A percentile compares a stretch with the other conserved stretches of the same genome.
phyloP scores from a whole-genome alignment of 805 yeast species.

The Metschnikowia cubensis region DNA sequence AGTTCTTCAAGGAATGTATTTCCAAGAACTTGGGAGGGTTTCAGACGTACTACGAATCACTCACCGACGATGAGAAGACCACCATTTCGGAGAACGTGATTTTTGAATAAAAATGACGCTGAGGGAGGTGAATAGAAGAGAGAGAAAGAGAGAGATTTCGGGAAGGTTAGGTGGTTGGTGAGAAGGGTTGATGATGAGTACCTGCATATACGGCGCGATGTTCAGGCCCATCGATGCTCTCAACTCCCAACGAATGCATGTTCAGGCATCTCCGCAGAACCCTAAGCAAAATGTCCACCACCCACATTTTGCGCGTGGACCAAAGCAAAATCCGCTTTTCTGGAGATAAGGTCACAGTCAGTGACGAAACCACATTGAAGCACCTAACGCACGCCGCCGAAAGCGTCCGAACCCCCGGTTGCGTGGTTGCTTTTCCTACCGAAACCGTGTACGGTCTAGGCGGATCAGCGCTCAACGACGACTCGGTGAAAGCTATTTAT shows the following conservation, averaged over 20 bases:
- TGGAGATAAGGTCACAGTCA: slow-evolving; percentile 41
- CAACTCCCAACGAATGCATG: slow-evolving; percentile 3
- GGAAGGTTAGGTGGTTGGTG: background rate
- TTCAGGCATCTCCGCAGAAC: slow-evolving; percentile 2
- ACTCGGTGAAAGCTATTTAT: slow-evolving; percentile 72
- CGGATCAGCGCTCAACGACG: slow-evolving; percentile 74
- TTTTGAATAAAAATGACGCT: slow-evolving; percentile 18
- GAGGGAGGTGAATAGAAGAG: background rate
- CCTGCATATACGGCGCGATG: slow-evolving; percentile 4
- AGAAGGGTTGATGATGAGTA: background rate
- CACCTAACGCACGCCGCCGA: slow-evolving; percentile 50
- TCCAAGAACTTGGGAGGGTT: slow-evolving; percentile 48
- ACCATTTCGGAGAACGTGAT: slow-evolving; percentile 47
- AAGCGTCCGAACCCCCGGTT: slow-evolving; percentile 11
- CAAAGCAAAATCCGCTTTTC: slow-evolving; percentile 49
- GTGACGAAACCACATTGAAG: slow-evolving; percentile 48
- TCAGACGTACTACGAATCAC: slow-evolving; percentile 44
- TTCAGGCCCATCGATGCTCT: background rate
- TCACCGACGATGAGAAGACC: slow-evolving; percentile 53
- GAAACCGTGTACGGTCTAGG: slow-evolving; percentile 97
- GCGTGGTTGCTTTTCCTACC: slow-evolving; percentile 88
- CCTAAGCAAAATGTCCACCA: slow-evolving; percentile 16
- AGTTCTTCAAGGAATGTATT: slow-evolving; percentile 56
- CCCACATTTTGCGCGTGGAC: slow-evolving; percentile 50
- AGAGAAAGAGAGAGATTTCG: background rate